Conservation (phyloP, 208 protist genomes). For the Acanthamoeba triangularis region DNA sequence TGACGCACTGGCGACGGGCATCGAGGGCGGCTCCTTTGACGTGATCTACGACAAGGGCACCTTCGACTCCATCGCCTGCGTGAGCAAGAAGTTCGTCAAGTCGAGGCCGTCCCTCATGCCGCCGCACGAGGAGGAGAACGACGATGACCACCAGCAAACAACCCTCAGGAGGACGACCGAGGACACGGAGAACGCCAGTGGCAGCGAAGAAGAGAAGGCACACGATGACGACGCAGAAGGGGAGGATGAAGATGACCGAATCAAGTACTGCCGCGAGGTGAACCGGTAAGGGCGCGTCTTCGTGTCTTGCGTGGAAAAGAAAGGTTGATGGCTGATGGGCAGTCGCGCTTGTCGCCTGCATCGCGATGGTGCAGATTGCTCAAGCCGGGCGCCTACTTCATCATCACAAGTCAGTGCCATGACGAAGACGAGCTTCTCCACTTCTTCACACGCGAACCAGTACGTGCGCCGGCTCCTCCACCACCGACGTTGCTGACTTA, state of each 20-base stretch:
- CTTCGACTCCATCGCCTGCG: constrained; percentile 54
- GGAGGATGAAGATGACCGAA: constrained; percentile 14
- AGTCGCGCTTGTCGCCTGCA: too few species aligned
- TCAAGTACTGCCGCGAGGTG: background rate
- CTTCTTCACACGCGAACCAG: background rate
- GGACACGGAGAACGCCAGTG: too few species aligned
- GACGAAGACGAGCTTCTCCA: constrained; percentile 39
- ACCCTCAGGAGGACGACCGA: too few species aligned
- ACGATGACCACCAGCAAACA: background rate
- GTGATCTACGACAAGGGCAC: constrained; percentile 59
- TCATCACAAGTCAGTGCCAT: constrained; percentile 58
- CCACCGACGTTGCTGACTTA: too few species aligned
- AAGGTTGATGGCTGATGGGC: too few species aligned
- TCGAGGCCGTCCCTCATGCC: background rate
- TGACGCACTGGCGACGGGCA: constrained; percentile 12
- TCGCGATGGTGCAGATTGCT: too few species aligned
- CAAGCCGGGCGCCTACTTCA: constrained; percentile 45
- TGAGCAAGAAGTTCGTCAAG: constrained; percentile 64
- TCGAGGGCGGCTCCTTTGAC: background rate
- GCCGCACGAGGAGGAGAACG: background rate
- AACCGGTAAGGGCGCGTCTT: background rate
- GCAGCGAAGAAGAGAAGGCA: background rate
- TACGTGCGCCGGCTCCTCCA: background rate
- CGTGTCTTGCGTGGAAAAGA: background rate
- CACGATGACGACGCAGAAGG: background rate